These are phyloP conservation scores for Calonectria hawksworthii DNA, from an alignment of 2,329 filamentous ascomycete genomes.

Conservation along the genomic window DNA sequence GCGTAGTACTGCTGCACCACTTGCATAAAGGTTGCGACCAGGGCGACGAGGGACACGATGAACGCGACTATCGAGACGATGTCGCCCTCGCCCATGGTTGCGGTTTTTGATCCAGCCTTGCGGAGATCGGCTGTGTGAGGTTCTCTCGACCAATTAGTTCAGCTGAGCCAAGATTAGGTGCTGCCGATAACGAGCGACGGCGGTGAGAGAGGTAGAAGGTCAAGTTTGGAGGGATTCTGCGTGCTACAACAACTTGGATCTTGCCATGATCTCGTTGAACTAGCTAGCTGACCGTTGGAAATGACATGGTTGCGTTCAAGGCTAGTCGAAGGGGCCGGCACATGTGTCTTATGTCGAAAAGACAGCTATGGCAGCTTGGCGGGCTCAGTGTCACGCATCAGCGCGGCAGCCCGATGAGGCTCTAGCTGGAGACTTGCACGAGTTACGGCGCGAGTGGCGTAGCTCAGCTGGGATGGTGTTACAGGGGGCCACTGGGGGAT, in stretches of 20 bases:
- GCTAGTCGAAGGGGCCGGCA: background rate
- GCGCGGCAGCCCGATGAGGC: constrained; percentile 3
- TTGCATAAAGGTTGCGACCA: constrained; percentile 61
- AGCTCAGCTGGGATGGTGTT: background rate
- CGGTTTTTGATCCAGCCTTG: background rate
- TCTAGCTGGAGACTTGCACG: constrained; percentile 1
- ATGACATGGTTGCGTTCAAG: background rate
- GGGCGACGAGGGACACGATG: constrained; percentile 61
- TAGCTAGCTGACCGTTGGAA: background rate
- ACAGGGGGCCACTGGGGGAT: background rate
- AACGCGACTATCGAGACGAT: constrained; percentile 60
- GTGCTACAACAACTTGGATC: background rate
- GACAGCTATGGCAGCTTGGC: background rate
- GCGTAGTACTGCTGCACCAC: constrained; percentile 65
- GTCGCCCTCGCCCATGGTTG: constrained; percentile 39
- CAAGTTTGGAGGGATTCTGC: background rate
- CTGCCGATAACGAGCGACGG: background rate
- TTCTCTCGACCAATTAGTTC: background rate
- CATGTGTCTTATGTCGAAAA: background rate
- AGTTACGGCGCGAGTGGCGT: background rate
- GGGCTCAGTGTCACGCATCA: background rate
- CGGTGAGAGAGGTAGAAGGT: background rate
- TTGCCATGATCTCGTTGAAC: background rate
- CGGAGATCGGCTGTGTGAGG: background rate
- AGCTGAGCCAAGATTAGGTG: background rate